Evolutionary conservation across 495 filamentous ascomycete genomes (phyloP), one percentile per base, ranked within the genome.

Genomic region (Umbilicaria muhlenbergii): DNA sequence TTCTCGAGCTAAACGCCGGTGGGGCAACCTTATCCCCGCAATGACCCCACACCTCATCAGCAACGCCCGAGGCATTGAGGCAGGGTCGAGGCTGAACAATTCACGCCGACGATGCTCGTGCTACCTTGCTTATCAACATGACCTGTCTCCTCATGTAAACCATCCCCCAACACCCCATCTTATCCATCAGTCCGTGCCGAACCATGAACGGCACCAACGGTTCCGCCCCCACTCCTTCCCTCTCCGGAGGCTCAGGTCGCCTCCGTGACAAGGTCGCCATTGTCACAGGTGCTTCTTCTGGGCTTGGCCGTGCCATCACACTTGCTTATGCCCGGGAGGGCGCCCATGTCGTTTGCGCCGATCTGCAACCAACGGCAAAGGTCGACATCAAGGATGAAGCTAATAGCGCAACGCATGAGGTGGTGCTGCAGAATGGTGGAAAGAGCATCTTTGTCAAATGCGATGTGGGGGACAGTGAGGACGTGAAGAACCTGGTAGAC

Each of bases 201-300:
- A 6, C 1, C 5, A 28, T 28, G 24, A 3, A 28, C 24, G 24
- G 24, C 24, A 6, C 24, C 24, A 28, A 28, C 24, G 8, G 24
- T 28, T 28, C 24, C 6, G 8, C 24, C 6, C 24, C 24, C 24
- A 28, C 5, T 6, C 24, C 1, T 1, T 3, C 24, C 24, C 24
- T 28, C 24, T 28, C 24, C 24, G 24, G 24, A 28, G 24, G 24
- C 24, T 28, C 8, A 28, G 36, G 36, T 8, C 61, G 62, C 18
- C 48, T 67, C 0, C 39, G 43, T 2, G 45, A 56, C 46, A 66
- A 65, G 51, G 56, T 67, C 2, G 64, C 63, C 36, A 64, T 73
- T 14, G 57, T 74, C 15, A 73, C 69, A 2, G 71, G 71, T 31
- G 32, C 66, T 5, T 68, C 69, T 1, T 65, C 65, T 0, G 69